Percentiles rank a stretch among this genome's conserved stretches.
These are phyloP conservation scores for Carpinus fangiana DNA, from an alignment of 306 rosid species.

Conservation along the genomic window DNA sequence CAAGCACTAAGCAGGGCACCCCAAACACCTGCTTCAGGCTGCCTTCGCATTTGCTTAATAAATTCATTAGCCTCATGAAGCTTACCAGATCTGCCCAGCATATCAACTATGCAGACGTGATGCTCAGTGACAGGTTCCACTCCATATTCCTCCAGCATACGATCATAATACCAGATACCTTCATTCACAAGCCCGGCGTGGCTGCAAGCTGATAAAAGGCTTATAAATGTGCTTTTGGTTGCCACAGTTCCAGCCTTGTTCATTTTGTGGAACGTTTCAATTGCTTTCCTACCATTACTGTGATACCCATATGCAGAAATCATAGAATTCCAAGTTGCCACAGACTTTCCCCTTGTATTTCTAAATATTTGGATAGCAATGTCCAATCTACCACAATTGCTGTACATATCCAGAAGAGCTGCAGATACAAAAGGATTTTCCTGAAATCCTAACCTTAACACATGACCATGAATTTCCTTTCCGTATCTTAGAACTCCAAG, in stretches of 20 bases:
- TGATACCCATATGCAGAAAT: constrained; percentile 56
- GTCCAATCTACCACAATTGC: constrained; percentile 56
- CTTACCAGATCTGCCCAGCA: constrained; percentile 58
- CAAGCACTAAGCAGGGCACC: constrained; percentile 60
- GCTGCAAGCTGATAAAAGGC: constrained; percentile 63
- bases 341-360: constrained; percentile 41
- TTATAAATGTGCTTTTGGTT: constrained; percentile 58
- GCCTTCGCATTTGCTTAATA: constrained; percentile 28
- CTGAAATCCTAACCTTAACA: constrained; percentile 32
- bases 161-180: constrained; percentile 47
- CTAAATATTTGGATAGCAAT: constrained; percentile 45
- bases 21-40: constrained; percentile 50
- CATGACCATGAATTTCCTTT: constrained; percentile 47
- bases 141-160: constrained; percentile 43
- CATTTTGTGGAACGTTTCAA: constrained; percentile 49
- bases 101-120: constrained; percentile 52
- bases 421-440: constrained; percentile 49
- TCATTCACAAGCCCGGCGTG: constrained; percentile 50
- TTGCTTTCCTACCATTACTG: constrained; percentile 48
- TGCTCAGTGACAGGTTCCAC: constrained; percentile 53
- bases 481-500: constrained; percentile 45
- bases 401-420: constrained; percentile 55
- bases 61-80: constrained; percentile 48
- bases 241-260: constrained; percentile 33
- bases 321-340: constrained; percentile 58